Evolutionary conservation across 441 rosid genomes (phyloP), one percentile per base, ranked within the genome.

Genomic region (Jatropha podagrica): DNA sequence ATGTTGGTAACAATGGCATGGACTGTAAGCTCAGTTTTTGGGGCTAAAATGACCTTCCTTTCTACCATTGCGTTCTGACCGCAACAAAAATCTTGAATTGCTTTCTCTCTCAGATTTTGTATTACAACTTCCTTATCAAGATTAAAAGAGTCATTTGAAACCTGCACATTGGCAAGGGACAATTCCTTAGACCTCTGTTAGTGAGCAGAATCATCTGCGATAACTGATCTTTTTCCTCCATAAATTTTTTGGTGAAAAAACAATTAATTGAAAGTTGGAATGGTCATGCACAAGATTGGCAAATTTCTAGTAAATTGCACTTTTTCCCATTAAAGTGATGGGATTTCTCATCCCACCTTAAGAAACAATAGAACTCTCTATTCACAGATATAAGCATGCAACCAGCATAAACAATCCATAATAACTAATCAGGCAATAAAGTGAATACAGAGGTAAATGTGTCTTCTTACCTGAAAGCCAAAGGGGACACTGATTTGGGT

Each of bases 1-100:
- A 91, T 81, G 83, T 88, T 93, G 40, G 97, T 93, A 60, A 89
- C 90, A 26, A 86, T 71, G 65, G 92, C 96, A 81, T 88, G 84
- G 37, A 83, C 86, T 13, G 83, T 81, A 74, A 80, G 72, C 76
- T 91, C 92, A 23, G 85, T 86, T 83, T 78, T 88, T 3, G 99
- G 88, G 69, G 84, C 84, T 13, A 44, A 60, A 32, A 78, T 65
- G 49, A 17, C 23, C 81, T 83, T 87, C 75, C 83, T 87, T 85
- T 89, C 92, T 0, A 89, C 69, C 69, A 87, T 82, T 66, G 83
- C 85, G 70, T 76, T 89, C 65, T 88, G 89, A 32, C 97, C 93
- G 7, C 91, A 86, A 55, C 77, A 54, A 1, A 76, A 79, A 37
- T 87, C 90, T 81, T 82, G 81, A 62, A 85, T 72, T 2, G 97